Conservation (phyloP, 78 protist genomes). For the Tieghemostelium lacteum region DNA sequence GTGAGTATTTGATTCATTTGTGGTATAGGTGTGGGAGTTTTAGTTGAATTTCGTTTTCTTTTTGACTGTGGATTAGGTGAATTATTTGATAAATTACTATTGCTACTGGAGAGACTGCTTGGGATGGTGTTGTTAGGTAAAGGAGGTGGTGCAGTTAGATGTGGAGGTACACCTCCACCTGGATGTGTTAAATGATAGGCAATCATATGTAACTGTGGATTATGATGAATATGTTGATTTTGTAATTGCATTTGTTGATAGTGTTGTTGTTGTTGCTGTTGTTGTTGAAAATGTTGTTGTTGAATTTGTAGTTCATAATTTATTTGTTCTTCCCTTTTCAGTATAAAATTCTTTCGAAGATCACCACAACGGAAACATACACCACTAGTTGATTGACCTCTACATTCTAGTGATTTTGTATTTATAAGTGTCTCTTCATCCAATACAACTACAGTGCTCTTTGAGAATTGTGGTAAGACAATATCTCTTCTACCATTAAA, state of each 20-base stretch:
- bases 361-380: conserved; percentile 55
- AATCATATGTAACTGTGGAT: not conserved
- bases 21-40: not conserved
- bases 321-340: conserved; percentile 13
- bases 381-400: conserved; percentile 29
- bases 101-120: not conserved
- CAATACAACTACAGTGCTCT: conserved; percentile 29
- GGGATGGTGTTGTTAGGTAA: not conserved
- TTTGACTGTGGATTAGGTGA: not conserved
- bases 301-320: conserved; percentile 4
- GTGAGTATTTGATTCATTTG: too few species aligned
- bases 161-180: too few species aligned
- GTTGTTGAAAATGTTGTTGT: not conserved
- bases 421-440: conserved; percentile 31
- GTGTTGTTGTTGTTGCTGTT: not conserved
- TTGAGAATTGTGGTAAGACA: conserved; percentile 44
- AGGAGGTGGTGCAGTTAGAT: too few species aligned
- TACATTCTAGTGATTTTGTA: conserved; percentile 35
- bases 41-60: not conserved
- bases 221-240: not conserved
- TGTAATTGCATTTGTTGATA: not conserved
- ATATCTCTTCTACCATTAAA: conserved; percentile 34
- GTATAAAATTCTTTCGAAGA: conserved; percentile 24
- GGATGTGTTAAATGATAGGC: too few species aligned
- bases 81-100: not conserved